Evolutionary conservation across 306 rosid species (phyloP).

Genomic region (Coriaria nepalensis): DNA sequence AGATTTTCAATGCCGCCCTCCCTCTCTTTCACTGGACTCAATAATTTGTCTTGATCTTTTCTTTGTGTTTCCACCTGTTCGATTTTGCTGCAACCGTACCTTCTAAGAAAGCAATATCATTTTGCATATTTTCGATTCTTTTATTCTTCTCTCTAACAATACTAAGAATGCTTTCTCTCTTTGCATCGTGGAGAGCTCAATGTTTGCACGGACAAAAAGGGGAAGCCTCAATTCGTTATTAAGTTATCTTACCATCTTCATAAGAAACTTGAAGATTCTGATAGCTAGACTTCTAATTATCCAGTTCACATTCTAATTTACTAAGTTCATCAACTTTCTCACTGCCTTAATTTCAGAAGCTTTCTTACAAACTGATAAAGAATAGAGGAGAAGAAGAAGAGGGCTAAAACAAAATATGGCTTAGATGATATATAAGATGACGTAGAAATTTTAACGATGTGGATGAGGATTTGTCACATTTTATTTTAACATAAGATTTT

Average conservation of each 20-base stretch:
- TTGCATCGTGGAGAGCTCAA: slow-evolving; percentile 26
- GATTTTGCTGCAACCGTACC: slow-evolving; percentile 13
- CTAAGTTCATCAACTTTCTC: slow-evolving; percentile 24
- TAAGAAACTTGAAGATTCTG: slow-evolving; percentile 19
- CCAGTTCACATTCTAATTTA: slow-evolving; percentile 23
- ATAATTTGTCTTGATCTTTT: slow-evolving; percentile 23
- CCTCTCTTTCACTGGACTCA: slow-evolving; percentile 24
- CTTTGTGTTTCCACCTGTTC: slow-evolving; percentile 22
- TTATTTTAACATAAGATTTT: too few relatives aligned
- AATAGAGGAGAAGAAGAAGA: too few relatives aligned
- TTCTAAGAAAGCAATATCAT: slow-evolving; percentile 26
- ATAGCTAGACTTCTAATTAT: slow-evolving; percentile 27
- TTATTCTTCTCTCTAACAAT: slow-evolving; percentile 23
- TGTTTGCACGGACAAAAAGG: slow-evolving; percentile 21
- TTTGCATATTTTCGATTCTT: slow-evolving; percentile 25
- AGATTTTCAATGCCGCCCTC: slow-evolving; percentile 32
- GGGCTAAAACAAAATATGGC: too few relatives aligned
- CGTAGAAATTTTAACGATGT: too few relatives aligned
- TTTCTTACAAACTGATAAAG: too few relatives aligned
- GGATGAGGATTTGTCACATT: too few relatives aligned
- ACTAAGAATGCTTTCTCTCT: slow-evolving; percentile 26
- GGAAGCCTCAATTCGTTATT: slow-evolving; percentile 30
- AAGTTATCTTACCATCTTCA: slow-evolving; percentile 33
- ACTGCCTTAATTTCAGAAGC: too few relatives aligned
- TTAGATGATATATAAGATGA: too few relatives aligned